Conservation (phyloP, 1,139 yeast genomes). For the Yamadazyma epiphylla region DNA sequence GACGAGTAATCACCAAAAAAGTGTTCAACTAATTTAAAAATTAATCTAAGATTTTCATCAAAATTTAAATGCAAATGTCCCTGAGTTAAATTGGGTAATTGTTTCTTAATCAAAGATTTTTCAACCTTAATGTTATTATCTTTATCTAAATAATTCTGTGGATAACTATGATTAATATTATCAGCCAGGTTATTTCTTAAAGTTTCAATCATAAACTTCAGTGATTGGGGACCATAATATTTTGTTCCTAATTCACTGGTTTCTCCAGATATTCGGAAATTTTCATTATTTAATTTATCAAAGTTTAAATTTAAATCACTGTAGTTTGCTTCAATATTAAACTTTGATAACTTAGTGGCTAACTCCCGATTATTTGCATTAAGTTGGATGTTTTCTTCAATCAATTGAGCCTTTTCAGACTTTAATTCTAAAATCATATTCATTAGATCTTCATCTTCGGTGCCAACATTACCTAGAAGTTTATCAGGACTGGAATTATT, state of each 20-base stretch:
- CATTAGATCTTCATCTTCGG: slow-evolving; percentile 2
- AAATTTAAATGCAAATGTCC: slow-evolving; percentile 17
- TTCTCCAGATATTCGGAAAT: slow-evolving; percentile 17
- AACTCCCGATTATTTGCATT: slow-evolving; percentile 11
- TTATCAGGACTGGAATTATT: slow-evolving; percentile 7
- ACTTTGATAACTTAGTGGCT: slow-evolving; percentile 6
- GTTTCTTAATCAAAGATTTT: slow-evolving; percentile 23
- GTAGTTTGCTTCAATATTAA: slow-evolving; percentile 9
- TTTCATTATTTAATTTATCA: slow-evolving; percentile 1
- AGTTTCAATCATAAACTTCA: slow-evolving; percentile 41
- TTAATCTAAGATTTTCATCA: slow-evolving; percentile 23
- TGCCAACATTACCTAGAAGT: not conserved
- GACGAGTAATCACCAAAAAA: slow-evolving; percentile 27
- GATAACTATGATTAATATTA: slow-evolving; percentile 3
- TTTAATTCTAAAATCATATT: slow-evolving; percentile 12
- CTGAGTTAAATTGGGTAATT: slow-evolving; percentile 22
- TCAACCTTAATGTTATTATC: slow-evolving; percentile 10
- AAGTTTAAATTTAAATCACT: not conserved
- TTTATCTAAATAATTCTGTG: slow-evolving; percentile 12
- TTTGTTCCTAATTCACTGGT: slow-evolving; percentile 32
- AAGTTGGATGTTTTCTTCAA: slow-evolving; percentile 18
- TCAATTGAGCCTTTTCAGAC: slow-evolving; percentile 17
- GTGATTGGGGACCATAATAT: slow-evolving; percentile 50
- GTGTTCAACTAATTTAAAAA: slow-evolving; percentile 25
- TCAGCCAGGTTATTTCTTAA: slow-evolving; percentile 17